These are phyloP conservation scores for Arxiozyma slooffiae DNA, from an alignment of 1,139 yeast species.

Conservation along the genomic window DNA sequence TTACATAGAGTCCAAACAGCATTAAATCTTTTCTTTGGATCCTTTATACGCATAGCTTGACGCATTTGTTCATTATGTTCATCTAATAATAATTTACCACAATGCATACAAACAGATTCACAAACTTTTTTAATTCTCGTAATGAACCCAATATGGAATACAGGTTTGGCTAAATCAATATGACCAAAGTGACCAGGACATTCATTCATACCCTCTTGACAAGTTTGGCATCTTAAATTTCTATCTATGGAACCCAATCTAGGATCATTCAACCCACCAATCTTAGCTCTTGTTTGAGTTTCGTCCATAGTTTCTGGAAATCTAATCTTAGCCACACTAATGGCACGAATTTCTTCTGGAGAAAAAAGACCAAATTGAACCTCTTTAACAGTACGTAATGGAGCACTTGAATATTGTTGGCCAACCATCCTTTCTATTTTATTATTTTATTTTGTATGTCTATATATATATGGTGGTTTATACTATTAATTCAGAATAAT, in stretches of 20 bases:
- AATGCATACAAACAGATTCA: constrained; percentile 96
- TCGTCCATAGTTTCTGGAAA: constrained; percentile 99
- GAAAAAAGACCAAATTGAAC: constrained; percentile 97
- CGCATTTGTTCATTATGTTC: constrained; percentile 81
- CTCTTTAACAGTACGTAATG: constrained; percentile 91
- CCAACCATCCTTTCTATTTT: constrained; percentile 30
- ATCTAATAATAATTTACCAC: constrained; percentile 87
- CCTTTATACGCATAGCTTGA: constrained; percentile 79
- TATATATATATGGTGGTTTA: neutral
- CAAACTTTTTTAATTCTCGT: constrained; percentile 89
- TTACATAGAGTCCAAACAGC: constrained; percentile 94
- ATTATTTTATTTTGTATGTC: neutral
- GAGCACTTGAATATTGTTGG: constrained; percentile 95
- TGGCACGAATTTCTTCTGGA: constrained; percentile 95
- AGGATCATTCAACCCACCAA: constrained; percentile 95
- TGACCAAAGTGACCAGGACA: constrained; percentile 99
- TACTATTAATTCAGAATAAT: neutral
- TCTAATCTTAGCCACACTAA: constrained; percentile 93
- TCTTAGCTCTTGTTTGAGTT: constrained; percentile 86
- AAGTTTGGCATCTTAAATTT: constrained; percentile 94
- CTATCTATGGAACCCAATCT: constrained; percentile 95
- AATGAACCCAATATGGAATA: constrained; percentile 91
- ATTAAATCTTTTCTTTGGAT: constrained; percentile 89
- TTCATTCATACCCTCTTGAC: constrained; percentile 98
- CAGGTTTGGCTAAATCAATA: constrained; percentile 95